These are phyloP conservation scores for Triticum timopheevii DNA, from an alignment of 176 grass and related monocot species.

Conservation along the genomic window DNA sequence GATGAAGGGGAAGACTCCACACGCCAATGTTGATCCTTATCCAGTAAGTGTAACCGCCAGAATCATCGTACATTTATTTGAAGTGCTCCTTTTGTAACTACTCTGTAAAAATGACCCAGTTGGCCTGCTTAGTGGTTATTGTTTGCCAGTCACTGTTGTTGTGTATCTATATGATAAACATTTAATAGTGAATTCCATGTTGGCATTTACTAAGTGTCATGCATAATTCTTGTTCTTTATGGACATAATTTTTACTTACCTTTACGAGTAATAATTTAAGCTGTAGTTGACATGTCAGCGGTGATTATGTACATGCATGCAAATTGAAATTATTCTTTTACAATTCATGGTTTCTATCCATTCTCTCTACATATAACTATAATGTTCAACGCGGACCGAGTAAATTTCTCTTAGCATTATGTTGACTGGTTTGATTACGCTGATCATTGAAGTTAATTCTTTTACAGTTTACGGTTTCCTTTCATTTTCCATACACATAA, in stretches of 20 bases:
- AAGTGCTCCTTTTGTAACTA: neutral
- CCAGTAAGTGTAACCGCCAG: slow-evolving; percentile 50
- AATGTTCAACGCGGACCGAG: neutral
- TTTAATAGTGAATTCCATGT: neutral
- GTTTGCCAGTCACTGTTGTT: neutral
- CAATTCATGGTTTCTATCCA: slow-evolving; percentile 17
- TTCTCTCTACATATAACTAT: neutral
- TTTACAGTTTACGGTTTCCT: neutral
- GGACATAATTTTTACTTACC: neutral
- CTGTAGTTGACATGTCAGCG: neutral
- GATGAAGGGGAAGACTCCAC: slow-evolving; percentile 86
- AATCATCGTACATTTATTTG: neutral
- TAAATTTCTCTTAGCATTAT: slow-evolving; percentile 55
- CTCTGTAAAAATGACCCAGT: neutral
- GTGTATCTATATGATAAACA: neutral
- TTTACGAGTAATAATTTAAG: slow-evolving; percentile 12
- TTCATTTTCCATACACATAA: neutral
- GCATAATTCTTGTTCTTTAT: neutral
- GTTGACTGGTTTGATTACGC: slow-evolving; percentile 91
- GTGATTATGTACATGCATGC: slow-evolving; percentile 8
- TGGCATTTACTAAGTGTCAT: neutral
- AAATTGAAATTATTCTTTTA: neutral
- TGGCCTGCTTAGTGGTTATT: neutral
- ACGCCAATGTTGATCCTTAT: slow-evolving; percentile 84
- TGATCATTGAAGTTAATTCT: slow-evolving; percentile 12